phyloP scores from a whole-genome alignment of 164 flowering plant species.

The Stephania cephalantha region DNA sequence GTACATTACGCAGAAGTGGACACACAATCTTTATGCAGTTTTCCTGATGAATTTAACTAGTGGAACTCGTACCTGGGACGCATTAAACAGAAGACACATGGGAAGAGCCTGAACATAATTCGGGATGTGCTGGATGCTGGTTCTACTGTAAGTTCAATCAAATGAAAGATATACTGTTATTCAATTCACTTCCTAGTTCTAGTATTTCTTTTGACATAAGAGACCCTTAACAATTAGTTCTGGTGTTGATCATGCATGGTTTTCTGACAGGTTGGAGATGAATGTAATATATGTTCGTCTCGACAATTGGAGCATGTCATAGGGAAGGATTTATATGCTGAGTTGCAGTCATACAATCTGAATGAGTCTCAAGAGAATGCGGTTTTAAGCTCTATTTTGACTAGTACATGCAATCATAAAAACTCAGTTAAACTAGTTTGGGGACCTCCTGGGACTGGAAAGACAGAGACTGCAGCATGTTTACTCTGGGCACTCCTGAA shows the following conservation, averaged over 20 bases:
- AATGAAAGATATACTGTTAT: background rate
- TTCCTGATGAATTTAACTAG: conserved; percentile 34
- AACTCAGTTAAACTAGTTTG: conserved; percentile 37
- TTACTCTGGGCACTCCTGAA: conserved; percentile 25
- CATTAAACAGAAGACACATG: conserved; percentile 11
- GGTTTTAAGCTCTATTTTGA: conserved; percentile 23
- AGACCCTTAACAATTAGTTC: background rate
- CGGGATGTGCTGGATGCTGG: conserved; percentile 18
- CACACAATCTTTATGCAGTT: conserved; percentile 21
- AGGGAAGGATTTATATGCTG: background rate
- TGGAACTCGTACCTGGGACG: conserved; percentile 36
- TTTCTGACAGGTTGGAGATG: conserved; percentile 11
- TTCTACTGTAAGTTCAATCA: conserved; percentile 15
- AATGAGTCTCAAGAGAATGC: conserved; percentile 37
- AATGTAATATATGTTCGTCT: conserved; percentile 20
- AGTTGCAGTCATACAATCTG: conserved; percentile 13
- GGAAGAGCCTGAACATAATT: conserved; percentile 20
- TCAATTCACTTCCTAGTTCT: background rate
- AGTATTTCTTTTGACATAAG: background rate
- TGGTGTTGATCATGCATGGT: background rate
- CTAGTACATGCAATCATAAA: conserved; percentile 23
- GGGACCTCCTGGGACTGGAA: conserved; percentile 74
- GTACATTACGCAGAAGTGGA: background rate
- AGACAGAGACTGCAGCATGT: conserved; percentile 37
- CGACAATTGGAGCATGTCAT: background rate